Evolutionary conservation across 352 stramenopile species (phyloP).

Genomic region (Thraustochytrium sp.): DNA sequence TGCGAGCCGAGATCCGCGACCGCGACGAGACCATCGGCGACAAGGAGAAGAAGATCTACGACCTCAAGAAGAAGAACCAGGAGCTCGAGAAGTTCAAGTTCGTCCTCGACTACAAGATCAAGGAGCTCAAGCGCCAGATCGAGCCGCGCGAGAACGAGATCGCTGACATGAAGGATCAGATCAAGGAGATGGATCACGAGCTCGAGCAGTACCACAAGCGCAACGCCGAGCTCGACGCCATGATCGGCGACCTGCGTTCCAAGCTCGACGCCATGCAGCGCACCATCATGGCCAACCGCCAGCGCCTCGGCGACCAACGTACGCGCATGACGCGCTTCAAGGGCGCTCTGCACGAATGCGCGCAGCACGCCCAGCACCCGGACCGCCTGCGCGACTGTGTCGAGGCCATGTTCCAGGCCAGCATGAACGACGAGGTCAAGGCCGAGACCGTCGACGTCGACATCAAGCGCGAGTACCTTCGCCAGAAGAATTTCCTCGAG

Average conservation of each 20-base stretch:
- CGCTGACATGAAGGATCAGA: conserved; percentile 84
- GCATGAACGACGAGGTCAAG: conserved; percentile 49
- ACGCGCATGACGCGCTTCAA: conserved; percentile 51
- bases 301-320: conserved; percentile 52
- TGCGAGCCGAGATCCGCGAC: conserved; percentile 79
- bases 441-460: conserved; percentile 66
- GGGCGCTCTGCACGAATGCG: conserved; percentile 51
- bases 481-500: conserved; percentile 83
- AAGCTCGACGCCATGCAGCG: conserved; percentile 73
- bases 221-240: conserved; percentile 83
- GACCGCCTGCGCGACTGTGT: conserved; percentile 44
- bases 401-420: conserved; percentile 47
- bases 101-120: conserved; percentile 93
- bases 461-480: conserved; percentile 77
- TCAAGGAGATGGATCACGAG: conserved; percentile 89
- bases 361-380: conserved; percentile 54
- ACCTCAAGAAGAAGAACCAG: conserved; percentile 92
- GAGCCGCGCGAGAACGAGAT: conserved; percentile 89
- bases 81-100: conserved; percentile 96
- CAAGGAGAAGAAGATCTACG: conserved; percentile 93
- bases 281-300: conserved; percentile 51
- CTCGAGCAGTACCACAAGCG: conserved; percentile 90
- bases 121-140: conserved; percentile 91
- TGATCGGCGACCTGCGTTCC: conserved; percentile 85
- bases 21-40: conserved; percentile 88